These are phyloP conservation scores for Platanus orientalis DNA, from an alignment of 164 flowering plant species.

Conservation along the genomic window DNA sequence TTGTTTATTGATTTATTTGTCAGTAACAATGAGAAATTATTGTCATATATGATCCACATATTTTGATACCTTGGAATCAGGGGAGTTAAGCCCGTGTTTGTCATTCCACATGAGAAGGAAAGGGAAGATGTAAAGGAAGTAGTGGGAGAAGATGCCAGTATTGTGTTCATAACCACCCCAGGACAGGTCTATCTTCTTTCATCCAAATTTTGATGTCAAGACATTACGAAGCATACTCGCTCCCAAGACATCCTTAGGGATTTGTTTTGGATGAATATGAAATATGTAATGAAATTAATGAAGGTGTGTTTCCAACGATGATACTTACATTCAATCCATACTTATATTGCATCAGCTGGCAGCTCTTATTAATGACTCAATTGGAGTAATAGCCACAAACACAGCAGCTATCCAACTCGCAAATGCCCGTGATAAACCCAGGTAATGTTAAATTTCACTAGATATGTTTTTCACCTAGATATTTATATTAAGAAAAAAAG, in stretches of 20 bases:
- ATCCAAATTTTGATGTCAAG: background rate
- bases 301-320: background rate
- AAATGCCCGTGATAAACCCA: constrained; percentile 71
- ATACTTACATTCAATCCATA: constrained; percentile 3
- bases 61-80: constrained; percentile 37
- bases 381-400: constrained; percentile 84
- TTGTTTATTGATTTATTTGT: background rate
- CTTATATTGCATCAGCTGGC: constrained; percentile 47
- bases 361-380: constrained; percentile 81
- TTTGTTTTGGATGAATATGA: background rate
- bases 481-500: background rate
- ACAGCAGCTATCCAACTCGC: constrained; percentile 92
- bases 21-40: too few species aligned
- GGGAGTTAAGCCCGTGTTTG: constrained; percentile 67
- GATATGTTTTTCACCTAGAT: background rate
- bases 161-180: constrained; percentile 85
- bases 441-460: constrained; percentile 27
- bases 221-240: background rate
- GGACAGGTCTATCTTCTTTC: constrained; percentile 51
- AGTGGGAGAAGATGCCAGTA: constrained; percentile 64
- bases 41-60: too few species aligned
- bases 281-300: background rate
- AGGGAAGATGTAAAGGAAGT: constrained; percentile 74
- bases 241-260: too few species aligned
- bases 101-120: constrained; percentile 84